These are phyloP conservation scores for Tuctoria greenei DNA, from an alignment of 176 grass and related monocot genomes.

Conservation along the genomic window DNA sequence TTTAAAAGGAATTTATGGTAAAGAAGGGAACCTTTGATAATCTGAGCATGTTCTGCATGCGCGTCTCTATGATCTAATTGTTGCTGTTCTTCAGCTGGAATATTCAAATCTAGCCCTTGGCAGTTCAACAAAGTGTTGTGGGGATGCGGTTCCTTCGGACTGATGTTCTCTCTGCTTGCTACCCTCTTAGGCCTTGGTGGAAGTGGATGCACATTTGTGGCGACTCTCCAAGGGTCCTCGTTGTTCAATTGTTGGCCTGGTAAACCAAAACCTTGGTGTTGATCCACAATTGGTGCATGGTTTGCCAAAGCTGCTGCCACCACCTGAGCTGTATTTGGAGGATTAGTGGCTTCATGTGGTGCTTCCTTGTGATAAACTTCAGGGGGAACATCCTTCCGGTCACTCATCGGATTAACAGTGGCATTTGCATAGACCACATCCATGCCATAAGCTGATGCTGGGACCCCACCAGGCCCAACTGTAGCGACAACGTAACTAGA, in stretches of 20 bases:
- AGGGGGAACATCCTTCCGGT: conserved; percentile 50
- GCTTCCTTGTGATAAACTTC: conserved; percentile 50
- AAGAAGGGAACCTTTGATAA: conserved; percentile 54
- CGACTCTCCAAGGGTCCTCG: conserved; percentile 36
- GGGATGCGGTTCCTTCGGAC: conserved; percentile 54
- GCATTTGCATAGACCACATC: conserved; percentile 53
- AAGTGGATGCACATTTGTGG: conserved; percentile 42
- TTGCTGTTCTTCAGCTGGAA: conserved; percentile 53
- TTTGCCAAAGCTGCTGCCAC: conserved; percentile 32
- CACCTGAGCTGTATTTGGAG: conserved; percentile 39
- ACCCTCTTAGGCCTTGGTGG: conserved; percentile 83
- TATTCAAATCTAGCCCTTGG: conserved; percentile 75
- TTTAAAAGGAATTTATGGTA: conserved; percentile 9
- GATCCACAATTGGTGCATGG: conserved; percentile 50
- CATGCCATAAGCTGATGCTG: conserved; percentile 50
- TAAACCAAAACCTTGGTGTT: conserved; percentile 47
- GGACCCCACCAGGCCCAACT: conserved; percentile 38
- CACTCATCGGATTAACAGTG: conserved; percentile 44
- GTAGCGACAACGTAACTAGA: conserved; percentile 54
- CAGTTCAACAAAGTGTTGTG: conserved; percentile 45
- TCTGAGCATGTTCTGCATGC: conserved; percentile 40
- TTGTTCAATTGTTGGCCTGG: conserved; percentile 52
- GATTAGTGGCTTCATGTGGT: conserved; percentile 37
- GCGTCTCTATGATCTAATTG: conserved; percentile 42
- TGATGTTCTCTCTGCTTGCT: conserved; percentile 74